These are phyloP conservation scores for Myxozyma udenii DNA, from an alignment of 805 yeast genomes.

Conservation along the genomic window DNA sequence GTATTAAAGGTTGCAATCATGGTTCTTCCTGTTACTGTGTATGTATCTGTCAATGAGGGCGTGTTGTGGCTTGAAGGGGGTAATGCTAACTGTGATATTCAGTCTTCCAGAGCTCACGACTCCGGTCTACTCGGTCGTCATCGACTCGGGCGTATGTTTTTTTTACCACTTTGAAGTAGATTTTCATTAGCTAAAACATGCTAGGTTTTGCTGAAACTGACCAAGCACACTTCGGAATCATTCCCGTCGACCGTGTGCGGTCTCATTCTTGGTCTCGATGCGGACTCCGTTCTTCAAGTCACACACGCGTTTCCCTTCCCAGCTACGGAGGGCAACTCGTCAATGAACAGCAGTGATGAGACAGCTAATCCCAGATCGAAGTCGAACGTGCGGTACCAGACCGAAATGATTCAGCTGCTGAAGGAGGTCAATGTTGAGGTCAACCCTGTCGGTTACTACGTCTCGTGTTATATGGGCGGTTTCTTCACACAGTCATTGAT, in stretches of 20 bases:
- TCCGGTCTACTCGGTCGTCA: conserved; percentile 23
- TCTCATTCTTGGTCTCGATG: conserved; percentile 66
- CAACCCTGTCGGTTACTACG: conserved; percentile 78
- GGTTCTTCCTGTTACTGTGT: conserved; percentile 29
- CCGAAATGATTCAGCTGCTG: conserved; percentile 60
- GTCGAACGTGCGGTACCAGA: conserved; percentile 64
- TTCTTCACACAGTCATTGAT: conserved; percentile 59
- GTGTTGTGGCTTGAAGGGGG: no score
- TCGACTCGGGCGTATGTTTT: conserved; percentile 29
- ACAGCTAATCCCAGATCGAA: conserved; percentile 60
- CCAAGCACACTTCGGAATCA: conserved; percentile 64
- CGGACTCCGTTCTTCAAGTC: conserved; percentile 45
- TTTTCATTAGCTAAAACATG: not conserved
- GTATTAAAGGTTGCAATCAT: conserved; percentile 1
- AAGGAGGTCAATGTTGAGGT: conserved; percentile 62
- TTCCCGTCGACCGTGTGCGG: conserved; percentile 65
- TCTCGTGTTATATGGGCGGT: conserved; percentile 65
- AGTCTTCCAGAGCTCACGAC: conserved; percentile 29
- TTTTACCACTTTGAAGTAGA: not conserved
- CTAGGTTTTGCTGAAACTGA: conserved; percentile 52
- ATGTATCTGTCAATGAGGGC: no score
- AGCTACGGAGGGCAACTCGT: conserved; percentile 41
- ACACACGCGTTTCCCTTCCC: conserved; percentile 72
- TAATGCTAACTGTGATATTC: conserved; percentile 1
- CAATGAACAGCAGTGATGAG: conserved; percentile 47